Evolutionary conservation across 345 rosid genomes (phyloP).

Genomic region (Gossypium sturtianum): DNA sequence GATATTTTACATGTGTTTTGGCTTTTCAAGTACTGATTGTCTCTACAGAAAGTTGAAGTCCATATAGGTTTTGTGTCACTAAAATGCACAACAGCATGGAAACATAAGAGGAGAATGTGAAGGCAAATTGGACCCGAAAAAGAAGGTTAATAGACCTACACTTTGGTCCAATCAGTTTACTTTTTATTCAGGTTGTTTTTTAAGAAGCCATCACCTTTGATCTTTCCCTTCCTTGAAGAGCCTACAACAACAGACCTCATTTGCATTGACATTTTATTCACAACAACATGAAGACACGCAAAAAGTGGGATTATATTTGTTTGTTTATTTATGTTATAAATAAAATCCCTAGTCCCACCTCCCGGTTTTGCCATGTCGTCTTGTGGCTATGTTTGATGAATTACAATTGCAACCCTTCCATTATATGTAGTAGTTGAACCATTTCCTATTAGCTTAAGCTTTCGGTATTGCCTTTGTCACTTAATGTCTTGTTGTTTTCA

Average conservation of each 20-base stretch:
- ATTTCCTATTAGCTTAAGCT: neutral
- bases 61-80: slow-evolving; percentile 13
- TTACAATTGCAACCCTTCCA: neutral
- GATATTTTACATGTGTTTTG: neutral
- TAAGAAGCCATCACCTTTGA: neutral
- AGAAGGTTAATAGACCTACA: slow-evolving; percentile 18
- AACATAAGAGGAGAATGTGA: slow-evolving; percentile 27
- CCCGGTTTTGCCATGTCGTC: neutral
- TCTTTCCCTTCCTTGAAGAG: neutral
- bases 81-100: slow-evolving; percentile 23
- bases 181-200: neutral
- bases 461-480: neutral
- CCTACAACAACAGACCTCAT: neutral
- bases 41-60: neutral
- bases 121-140: slow-evolving; percentile 21
- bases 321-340: neutral
- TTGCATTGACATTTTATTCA: slow-evolving; percentile 3
- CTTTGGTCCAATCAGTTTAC: slow-evolving; percentile 17
- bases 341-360: neutral
- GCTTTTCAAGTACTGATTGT: neutral
- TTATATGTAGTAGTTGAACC: neutral
- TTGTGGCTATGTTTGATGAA: neutral
- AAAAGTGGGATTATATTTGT: neutral
- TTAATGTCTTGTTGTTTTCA: neutral
- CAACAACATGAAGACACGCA: neutral